These are phyloP conservation scores for Fusarium albosuccineum DNA, from an alignment of 2,329 filamentous ascomycete genomes.

Conservation along the genomic window DNA sequence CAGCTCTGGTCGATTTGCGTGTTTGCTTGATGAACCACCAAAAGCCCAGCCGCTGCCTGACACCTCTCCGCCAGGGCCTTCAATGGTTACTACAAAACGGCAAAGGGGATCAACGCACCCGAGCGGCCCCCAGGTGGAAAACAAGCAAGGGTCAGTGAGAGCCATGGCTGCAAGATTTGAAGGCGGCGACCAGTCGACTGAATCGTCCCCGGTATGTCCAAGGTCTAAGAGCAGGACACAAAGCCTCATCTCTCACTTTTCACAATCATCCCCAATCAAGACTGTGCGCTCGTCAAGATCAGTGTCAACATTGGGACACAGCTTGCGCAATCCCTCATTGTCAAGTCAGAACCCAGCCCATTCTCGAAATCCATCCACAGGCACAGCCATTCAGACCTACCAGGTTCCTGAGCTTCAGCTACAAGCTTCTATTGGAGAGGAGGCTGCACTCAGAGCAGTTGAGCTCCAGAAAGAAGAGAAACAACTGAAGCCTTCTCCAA, in stretches of 20 bases:
- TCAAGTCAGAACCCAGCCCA: slow-evolving; percentile 14
- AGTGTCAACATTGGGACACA: slow-evolving; percentile 19
- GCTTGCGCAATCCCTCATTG: slow-evolving; percentile 8
- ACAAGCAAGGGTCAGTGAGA: slow-evolving; percentile 55
- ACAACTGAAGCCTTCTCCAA: not conserved
- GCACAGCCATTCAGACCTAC: not conserved
- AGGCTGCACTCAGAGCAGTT: slow-evolving; percentile 28
- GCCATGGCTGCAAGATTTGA: slow-evolving; percentile 68
- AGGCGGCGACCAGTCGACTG: slow-evolving; percentile 37
- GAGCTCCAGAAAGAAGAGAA: slow-evolving; percentile 28
- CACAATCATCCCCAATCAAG: slow-evolving; percentile 28
- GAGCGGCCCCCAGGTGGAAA: slow-evolving; percentile 25
- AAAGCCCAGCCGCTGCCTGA: not conserved
- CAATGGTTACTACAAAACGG: not conserved
- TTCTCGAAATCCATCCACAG: slow-evolving; percentile 14
- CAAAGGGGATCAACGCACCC: not conserved
- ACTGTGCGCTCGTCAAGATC: slow-evolving; percentile 23
- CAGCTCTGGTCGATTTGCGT: not conserved
- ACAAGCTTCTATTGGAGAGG: slow-evolving; percentile 35
- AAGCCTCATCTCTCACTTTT: slow-evolving; percentile 38
- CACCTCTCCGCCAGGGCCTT: not conserved
- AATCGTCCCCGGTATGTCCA: slow-evolving; percentile 6
- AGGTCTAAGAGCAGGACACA: slow-evolving; percentile 35
- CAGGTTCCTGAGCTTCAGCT: slow-evolving; percentile 15
- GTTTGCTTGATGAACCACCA: not conserved